Evolutionary conservation across 2,329 filamentous ascomycete species (phyloP), one percentile per base, ranked within the genome.

Genomic region (Acrodontium crateriforme): DNA sequence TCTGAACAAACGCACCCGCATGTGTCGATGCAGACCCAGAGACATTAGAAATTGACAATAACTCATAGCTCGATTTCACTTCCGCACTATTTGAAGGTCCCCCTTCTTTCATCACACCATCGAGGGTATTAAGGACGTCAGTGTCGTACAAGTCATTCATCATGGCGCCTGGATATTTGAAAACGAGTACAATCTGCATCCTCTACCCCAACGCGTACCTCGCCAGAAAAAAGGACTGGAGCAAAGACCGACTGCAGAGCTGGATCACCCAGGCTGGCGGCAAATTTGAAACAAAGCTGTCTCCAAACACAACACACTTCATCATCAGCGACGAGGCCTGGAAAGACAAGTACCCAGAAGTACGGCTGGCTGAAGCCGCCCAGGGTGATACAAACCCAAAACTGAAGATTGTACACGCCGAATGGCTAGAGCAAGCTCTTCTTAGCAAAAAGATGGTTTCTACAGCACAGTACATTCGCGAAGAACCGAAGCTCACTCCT

Each of bases 251-350:
- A 4, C 18, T 89, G 18, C 62, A 62, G 18, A 58, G 59, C 20
- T 92, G 81, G 80, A 63, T 81, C 7, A 56, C 58, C 3, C 46
- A 59, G 3, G 70, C 78, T 32, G 72, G 70, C 5, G 83, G 78
- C 2, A 50, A 32, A 2, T 77, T 73, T 46, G 52, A 82, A 11
- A 54, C 60, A 1, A 53, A 83, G 15, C 60, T 60, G 15, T 34
- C 39, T 4, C 48, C 60, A 0, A 43, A 58, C 0, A 69, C 77
- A 7, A 92, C 83, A 0, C 83, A 92, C 52, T 56, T 93, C 0
- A 63, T 93, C 13, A 69, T 72, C 29, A 71, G 70, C 0, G 58
- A 66, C 27, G 63, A 71, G 18, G 67, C 74, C 10, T 84, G 71
- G 51, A 34, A 30, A 4, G 27, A n/a, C n/a, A n/a, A n/a, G n/a